Percentiles rank a stretch among this genome's conserved stretches.
These are phyloP conservation scores for Pyrenula massariospora DNA, from an alignment of 495 filamentous ascomycete species.

Conservation along the genomic window DNA sequence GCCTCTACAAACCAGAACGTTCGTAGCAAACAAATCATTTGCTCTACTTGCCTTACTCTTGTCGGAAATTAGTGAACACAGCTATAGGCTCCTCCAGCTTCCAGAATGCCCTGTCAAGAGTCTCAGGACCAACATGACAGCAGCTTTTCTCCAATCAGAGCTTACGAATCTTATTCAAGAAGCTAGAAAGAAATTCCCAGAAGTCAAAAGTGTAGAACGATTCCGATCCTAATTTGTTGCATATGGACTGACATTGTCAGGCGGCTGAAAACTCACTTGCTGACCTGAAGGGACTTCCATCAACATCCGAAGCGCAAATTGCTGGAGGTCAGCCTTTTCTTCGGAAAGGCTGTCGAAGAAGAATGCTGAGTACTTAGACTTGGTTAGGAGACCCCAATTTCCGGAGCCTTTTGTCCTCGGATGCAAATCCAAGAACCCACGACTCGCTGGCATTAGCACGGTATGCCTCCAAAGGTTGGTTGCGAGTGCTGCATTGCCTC, in stretches of 20 bases:
- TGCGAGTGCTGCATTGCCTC: conserved; percentile 64
- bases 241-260: conserved; percentile 30
- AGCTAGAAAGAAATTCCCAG: conserved; percentile 83
- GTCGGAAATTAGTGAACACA: too few relatives aligned
- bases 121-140: conserved; percentile 51
- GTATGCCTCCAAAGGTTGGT: conserved; percentile 83
- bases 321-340: conserved; percentile 54
- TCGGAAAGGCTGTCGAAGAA: neutral
- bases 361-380: conserved; percentile 45
- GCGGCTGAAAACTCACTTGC: conserved; percentile 89
- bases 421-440: conserved; percentile 77
- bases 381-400: conserved; percentile 69
- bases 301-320: conserved; percentile 71
- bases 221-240: neutral
- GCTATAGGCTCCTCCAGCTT: too few relatives aligned
- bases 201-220: conserved; percentile 63
- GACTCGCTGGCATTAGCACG: conserved; percentile 75
- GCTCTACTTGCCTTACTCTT: too few relatives aligned
- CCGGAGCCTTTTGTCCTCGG: conserved; percentile 87
- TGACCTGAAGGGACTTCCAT: conserved; percentile 71
- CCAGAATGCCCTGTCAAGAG: neutral
- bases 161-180: conserved; percentile 89
- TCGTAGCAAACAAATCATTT: too few relatives aligned
- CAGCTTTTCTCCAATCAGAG: conserved; percentile 81
- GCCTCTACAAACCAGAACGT: too few relatives aligned